Evolutionary conservation across 192 early-diverging fungal genomes (phyloP).

Genomic region (Gaertneriomyces sp.): DNA sequence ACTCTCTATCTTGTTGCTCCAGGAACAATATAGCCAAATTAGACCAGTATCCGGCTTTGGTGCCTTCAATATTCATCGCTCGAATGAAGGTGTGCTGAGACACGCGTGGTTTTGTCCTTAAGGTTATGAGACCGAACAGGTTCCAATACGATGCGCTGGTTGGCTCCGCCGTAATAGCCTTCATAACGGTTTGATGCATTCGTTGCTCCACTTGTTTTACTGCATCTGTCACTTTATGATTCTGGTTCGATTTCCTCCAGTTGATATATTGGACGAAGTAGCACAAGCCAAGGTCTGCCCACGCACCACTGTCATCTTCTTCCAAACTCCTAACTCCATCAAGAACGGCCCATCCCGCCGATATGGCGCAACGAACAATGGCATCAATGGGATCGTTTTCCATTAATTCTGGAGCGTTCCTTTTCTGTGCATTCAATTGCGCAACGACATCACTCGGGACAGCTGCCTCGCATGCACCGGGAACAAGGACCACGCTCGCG

Average conservation of each 20-base stretch:
- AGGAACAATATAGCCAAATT: conserved; percentile 83
- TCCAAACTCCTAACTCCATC: neutral
- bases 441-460: neutral
- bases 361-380: too few species aligned
- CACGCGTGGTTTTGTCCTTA: conserved; percentile 46
- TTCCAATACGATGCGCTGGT: conserved; percentile 62
- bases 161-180: conserved; percentile 37
- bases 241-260: neutral
- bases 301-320: neutral
- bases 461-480: conserved; percentile 9
- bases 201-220: conserved; percentile 6
- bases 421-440: neutral
- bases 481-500: conserved; percentile 17
- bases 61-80: conserved; percentile 56
- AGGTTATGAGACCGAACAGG: conserved; percentile 63
- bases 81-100: conserved; percentile 84
- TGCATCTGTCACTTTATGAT: neutral
- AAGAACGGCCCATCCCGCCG: neutral
- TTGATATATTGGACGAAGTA: neutral
- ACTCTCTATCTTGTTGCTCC: conserved; percentile 64
- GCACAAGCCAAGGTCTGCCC: neutral
- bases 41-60: conserved; percentile 66
- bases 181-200: conserved; percentile 13
- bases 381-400: too few species aligned
- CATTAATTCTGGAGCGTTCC: neutral